Evolutionary conservation across 805 yeast species (phyloP), one percentile per base, ranked within the genome.

Genomic region (Wickerhamiella kazuoi): DNA sequence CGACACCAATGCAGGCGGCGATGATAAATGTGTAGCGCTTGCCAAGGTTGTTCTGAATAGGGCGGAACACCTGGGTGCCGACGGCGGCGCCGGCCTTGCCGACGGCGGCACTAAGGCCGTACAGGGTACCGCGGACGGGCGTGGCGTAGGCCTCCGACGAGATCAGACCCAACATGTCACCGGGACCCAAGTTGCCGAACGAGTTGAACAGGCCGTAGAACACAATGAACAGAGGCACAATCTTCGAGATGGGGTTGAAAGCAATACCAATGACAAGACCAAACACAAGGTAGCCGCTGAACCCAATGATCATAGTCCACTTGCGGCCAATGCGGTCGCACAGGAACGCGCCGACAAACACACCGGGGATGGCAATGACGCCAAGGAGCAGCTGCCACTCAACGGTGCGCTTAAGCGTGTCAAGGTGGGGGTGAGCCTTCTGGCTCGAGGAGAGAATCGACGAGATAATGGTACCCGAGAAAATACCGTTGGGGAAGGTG

Each of bases 61-160:
- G 79, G 8, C 74, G 71, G 59, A 80, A 79, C 15, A 69, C 68
- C 53, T 75, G 71, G 19, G 84, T 77, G 21, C 90, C 90, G 17
- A 77, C 74, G 18, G 77, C 84, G n/a, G 87, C 90, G 41, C 90
- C 93, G 20, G 76, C 78, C 56, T 79, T 79, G 41, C 90, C 90
- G 36, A 77, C 62, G 3, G 86, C 90, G 30, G 90, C 90, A 35
- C 79, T 68, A 18, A 79, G 48, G 30, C 87, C 87, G 50, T 79
- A 79, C 37, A 71, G 63, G 0, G 83, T 75, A 30, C 86, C 87
- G 56, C 90, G 66, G 33, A 79, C 72, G 13, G 81, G 79, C 6
- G 86, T 76, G 16, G 90, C 84, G 49, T 66, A 79, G 4, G 72
- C 65, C 56, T 79, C 87, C 20, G 79, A 69, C 9, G 77, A 65